phyloP scores from a whole-genome alignment of 352 stramenopile species.

The Globisporangium rhizosaccharum region DNA sequence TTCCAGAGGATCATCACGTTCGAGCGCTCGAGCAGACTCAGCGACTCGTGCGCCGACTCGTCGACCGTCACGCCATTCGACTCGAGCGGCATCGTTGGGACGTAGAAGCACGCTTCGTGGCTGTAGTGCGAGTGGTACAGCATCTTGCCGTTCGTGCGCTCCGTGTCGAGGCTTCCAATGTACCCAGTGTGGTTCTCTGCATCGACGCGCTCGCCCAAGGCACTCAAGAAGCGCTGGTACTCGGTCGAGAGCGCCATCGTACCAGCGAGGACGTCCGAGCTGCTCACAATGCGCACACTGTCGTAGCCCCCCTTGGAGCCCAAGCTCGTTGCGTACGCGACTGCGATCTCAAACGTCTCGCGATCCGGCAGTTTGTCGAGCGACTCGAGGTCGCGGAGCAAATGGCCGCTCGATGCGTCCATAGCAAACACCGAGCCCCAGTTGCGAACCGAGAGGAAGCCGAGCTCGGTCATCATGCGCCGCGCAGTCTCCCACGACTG shows the following conservation, averaged over 20 bases:
- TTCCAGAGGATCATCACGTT: slow-evolving; percentile 87
- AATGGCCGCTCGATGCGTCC: slow-evolving; percentile 42
- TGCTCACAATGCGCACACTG: slow-evolving; percentile 61
- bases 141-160: slow-evolving; percentile 34
- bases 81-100: slow-evolving; percentile 61
- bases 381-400: slow-evolving; percentile 58
- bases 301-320: slow-evolving; percentile 73
- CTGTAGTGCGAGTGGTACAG: slow-evolving; percentile 79
- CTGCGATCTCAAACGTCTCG: slow-evolving; percentile 78
- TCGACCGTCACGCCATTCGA: slow-evolving; percentile 24
- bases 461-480: slow-evolving; percentile 80
- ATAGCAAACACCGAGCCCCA: slow-evolving; percentile 83
- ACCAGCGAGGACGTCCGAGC: slow-evolving; percentile 34
- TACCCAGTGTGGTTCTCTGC: slow-evolving; percentile 35
- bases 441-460: slow-evolving; percentile 79
- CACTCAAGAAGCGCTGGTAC: slow-evolving; percentile 67
- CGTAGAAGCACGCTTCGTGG: slow-evolving; percentile 76
- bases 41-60: slow-evolving; percentile 20
- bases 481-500: slow-evolving; percentile 71
- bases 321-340: slow-evolving; percentile 65
- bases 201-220: slow-evolving; percentile 60
- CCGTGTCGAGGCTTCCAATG: slow-evolving; percentile 35
- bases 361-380: slow-evolving; percentile 73
- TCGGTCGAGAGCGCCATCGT: slow-evolving; percentile 44
- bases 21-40: slow-evolving; percentile 45